Evolutionary conservation across 805 yeast species (phyloP), one percentile per base, ranked within the genome.

Genomic region (Ogataea degrootiae): DNA sequence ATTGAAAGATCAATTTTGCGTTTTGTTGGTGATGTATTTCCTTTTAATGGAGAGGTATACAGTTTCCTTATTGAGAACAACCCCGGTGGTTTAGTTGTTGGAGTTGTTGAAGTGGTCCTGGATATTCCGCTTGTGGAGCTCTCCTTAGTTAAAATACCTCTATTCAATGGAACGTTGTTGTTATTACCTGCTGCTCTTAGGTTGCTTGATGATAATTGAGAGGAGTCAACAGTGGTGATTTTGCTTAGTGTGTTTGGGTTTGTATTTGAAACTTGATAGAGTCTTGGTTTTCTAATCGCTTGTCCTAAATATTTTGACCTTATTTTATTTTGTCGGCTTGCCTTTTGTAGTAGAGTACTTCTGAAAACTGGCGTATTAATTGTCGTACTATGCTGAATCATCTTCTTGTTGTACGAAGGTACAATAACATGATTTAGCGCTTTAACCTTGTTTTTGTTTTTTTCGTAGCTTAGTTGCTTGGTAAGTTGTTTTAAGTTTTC

Each of bases 401-500:
- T 39, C 36, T 48, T 48, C 35, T 46, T 48, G n/a, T 42, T 40
- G 31, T 47, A 40, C 9, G 52, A 44, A 2, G 63, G 56, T 8
- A 58, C 53, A 34, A 61, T 51, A 4, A 61, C 55, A 48, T 61
- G 65, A 45, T 59, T 57, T 2, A 66, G 48, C 1, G 65, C 51
- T 39, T 59, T 68, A 14, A 75, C 71, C 46, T 74, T 68, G 52
- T 70, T 74, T 44, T 65, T 70, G 12, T 71, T 65, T 51, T 75
- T 76, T 51, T 71, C 66, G 39, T 56, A 50, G 38, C 67, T 66
- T 31, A 78, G 53, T 39, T 60, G 60, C 46, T 67, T 68, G 8
- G 75, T 75, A 50, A 75, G 67, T 29, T 57, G 62, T 41, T 76
- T 68, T 12, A 79, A 61, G 46, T 78, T 66, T 41, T 66, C 68